phyloP scores from a whole-genome alignment of 192 early-diverging fungal genomes.

The Entomortierella parvispora region DNA sequence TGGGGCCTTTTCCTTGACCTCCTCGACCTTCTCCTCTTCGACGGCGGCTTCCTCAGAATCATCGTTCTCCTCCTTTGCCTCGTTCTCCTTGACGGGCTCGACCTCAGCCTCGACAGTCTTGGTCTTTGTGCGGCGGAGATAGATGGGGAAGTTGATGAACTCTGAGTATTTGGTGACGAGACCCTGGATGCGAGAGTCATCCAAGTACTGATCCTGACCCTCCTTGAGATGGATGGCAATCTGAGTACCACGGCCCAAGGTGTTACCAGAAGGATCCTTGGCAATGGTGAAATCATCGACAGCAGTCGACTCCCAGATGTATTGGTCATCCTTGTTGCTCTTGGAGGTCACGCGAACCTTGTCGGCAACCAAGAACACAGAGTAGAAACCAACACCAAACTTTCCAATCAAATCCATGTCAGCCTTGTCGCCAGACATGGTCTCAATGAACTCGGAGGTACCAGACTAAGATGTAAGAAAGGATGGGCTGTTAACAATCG shows the following conservation, averaged over 20 bases:
- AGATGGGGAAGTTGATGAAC: conserved; percentile 99
- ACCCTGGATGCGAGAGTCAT: conserved; percentile 69
- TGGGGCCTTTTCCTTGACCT: conserved; percentile 61
- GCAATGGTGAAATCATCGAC: conserved; percentile 90
- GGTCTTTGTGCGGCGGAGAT: conserved; percentile 72
- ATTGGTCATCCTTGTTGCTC: conserved; percentile 86
- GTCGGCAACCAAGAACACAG: conserved; percentile 96
- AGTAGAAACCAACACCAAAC: conserved; percentile 99
- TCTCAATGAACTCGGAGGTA: conserved; percentile 87
- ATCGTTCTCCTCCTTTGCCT: conserved; percentile 44
- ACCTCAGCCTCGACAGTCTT: conserved; percentile 61
- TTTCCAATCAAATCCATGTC: conserved; percentile 91
- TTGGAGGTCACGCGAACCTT: conserved; percentile 92
- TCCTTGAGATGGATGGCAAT: conserved; percentile 93
- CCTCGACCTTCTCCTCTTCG: conserved; percentile 66
- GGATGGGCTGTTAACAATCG: too few relatives aligned
- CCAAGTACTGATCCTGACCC: conserved; percentile 85
- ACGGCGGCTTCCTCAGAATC: conserved; percentile 56
- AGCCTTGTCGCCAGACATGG: conserved; percentile 80
- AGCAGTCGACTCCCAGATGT: conserved; percentile 96
- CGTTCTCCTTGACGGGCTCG: conserved; percentile 31
- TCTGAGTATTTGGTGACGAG: conserved; percentile 92
- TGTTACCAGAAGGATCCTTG: conserved; percentile 90
- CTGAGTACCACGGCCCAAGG: conserved; percentile 93
- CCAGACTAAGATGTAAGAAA: conserved; percentile 68